A percentile compares a stretch with the other conserved stretches of the same genome.
Conservation (phyloP, 148 eudicot species). For the Rhododendron simsii region DNA sequence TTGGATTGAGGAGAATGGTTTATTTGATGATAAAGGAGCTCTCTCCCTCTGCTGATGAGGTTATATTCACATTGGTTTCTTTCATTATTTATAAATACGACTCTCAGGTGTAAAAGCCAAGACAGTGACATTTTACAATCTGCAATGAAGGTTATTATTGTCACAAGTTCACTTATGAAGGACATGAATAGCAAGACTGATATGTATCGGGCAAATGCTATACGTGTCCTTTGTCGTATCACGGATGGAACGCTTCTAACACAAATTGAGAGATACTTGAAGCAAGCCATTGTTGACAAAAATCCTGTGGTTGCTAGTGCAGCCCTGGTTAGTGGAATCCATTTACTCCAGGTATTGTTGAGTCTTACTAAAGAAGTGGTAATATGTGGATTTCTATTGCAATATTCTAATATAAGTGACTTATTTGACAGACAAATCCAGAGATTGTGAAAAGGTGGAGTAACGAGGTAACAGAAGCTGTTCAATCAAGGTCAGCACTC, state of each 20-base stretch:
- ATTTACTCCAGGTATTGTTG: slow-evolving; percentile 74
- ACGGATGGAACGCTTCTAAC: slow-evolving; percentile 88
- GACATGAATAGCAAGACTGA: slow-evolving; percentile 99
- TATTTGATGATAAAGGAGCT: slow-evolving; percentile 93
- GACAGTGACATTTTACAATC: slow-evolving; percentile 15
- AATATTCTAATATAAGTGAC: background rate
- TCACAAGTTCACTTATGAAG: slow-evolving; percentile 93
- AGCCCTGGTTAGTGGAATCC: slow-evolving; percentile 91
- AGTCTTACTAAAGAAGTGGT: background rate
- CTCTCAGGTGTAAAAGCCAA: background rate
- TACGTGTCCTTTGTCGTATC: slow-evolving; percentile 89
- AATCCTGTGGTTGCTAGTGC: slow-evolving; percentile 99
- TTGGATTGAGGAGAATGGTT: slow-evolving; percentile 86
- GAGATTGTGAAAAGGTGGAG: slow-evolving; percentile 99
- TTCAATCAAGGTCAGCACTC: slow-evolving; percentile 94
- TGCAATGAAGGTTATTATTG: slow-evolving; percentile 70
- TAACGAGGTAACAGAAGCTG: slow-evolving; percentile 97
- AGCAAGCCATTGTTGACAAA: slow-evolving; percentile 95
- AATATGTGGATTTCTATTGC: background rate
- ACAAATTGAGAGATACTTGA: slow-evolving; percentile 97
- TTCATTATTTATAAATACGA: background rate
- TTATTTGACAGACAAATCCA: slow-evolving; percentile 70
- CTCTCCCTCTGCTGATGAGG: slow-evolving; percentile 95
- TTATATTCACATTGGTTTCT: slow-evolving; percentile 16
- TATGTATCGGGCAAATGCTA: slow-evolving; percentile 95